These are phyloP conservation scores for Hippophae tibetana DNA, from an alignment of 306 rosid genomes.

Conservation along the genomic window DNA sequence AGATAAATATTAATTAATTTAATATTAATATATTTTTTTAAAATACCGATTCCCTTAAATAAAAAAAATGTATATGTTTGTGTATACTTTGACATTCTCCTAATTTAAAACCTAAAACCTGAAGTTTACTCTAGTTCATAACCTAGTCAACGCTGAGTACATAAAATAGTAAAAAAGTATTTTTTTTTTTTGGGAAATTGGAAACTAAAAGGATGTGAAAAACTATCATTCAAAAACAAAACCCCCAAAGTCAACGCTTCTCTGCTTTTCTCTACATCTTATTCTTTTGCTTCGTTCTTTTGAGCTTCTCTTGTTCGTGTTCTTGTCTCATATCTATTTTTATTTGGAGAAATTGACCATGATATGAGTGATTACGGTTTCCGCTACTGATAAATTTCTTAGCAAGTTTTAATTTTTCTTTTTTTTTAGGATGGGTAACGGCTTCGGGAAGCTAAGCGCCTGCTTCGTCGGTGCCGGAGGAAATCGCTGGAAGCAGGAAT, in stretches of 20 bases:
- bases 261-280: constrained; percentile 21
- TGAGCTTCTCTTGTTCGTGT: constrained; percentile 10
- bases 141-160: constrained; percentile 56
- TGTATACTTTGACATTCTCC: too few relatives aligned
- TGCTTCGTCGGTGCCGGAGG: constrained; percentile 60
- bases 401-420: not conserved
- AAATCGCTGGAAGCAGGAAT: constrained; percentile 40
- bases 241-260: constrained; percentile 50
- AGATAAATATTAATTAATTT: too few relatives aligned
- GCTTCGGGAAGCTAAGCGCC: constrained; percentile 60
- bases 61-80: too few relatives aligned
- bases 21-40: too few relatives aligned
- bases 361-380: constrained; percentile 21
- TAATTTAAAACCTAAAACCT: constrained; percentile 25
- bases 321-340: constrained; percentile 11
- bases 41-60: too few relatives aligned
- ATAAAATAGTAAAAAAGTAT: constrained; percentile 1
- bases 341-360: constrained; percentile 17
- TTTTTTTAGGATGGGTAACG: constrained; percentile 58
- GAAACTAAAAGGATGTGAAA: constrained; percentile 1
- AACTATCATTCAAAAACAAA: constrained; percentile 18
- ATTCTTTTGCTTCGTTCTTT: constrained; percentile 10
- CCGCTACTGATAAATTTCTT: not conserved
- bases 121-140: constrained; percentile 23
- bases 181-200: not conserved